Conservation (phyloP, 2,329 filamentous ascomycete species). For the Aureobasidium melanogenum region DNA sequence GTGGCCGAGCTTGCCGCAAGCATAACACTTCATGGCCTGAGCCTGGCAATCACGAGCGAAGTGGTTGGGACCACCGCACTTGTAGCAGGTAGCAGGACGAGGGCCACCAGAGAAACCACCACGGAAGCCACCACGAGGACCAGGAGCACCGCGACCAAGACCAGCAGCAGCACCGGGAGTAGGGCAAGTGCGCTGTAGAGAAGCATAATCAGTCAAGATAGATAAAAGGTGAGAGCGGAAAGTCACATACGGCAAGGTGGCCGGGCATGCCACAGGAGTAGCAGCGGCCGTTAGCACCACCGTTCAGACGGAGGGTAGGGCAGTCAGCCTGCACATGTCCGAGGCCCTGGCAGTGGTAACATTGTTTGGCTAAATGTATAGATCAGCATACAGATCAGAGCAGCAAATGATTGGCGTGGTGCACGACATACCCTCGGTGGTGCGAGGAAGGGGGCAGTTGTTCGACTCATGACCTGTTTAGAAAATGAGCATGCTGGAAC, state of each 20-base stretch:
- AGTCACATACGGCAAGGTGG: constrained; percentile 68
- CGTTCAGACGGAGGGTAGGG: constrained; percentile 87
- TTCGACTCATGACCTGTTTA: constrained; percentile 83
- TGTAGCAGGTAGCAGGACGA: constrained; percentile 58
- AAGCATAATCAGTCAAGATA: background rate
- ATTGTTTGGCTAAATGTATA: constrained; percentile 73
- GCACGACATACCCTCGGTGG: constrained; percentile 67
- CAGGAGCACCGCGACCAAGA: constrained; percentile 48
- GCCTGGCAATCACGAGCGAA: constrained; percentile 98
- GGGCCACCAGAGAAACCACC: constrained; percentile 63
- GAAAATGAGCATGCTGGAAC: constrained; percentile 17
- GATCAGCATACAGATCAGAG: background rate
- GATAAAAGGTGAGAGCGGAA: background rate
- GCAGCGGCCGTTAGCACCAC: constrained; percentile 75
- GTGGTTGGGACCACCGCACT: constrained; percentile 82
- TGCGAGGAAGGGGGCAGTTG: constrained; percentile 90
- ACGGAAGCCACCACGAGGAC: constrained; percentile 40
- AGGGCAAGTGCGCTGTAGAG: constrained; percentile 65
- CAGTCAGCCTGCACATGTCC: constrained; percentile 98
- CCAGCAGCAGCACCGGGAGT: constrained; percentile 61
- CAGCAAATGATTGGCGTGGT: background rate
- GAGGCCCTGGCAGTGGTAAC: constrained; percentile 98
- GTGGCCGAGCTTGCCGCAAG: constrained; percentile 89
- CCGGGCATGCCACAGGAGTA: constrained; percentile 93
- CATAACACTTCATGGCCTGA: constrained; percentile 97